Conservation (phyloP, 129 eudicot species). For the Glebionis coronaria region DNA sequence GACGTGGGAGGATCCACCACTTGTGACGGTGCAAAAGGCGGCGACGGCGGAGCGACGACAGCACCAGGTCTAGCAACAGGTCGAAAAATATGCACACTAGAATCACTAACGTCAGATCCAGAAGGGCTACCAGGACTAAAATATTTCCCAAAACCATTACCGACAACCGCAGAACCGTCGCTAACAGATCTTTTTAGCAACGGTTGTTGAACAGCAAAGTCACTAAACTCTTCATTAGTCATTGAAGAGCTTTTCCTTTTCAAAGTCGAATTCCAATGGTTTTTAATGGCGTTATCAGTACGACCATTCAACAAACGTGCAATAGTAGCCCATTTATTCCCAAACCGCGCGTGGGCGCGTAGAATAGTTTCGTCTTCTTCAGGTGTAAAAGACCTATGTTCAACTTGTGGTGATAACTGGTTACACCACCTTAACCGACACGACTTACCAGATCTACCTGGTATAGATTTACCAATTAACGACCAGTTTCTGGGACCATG, state of each 20-base stretch:
- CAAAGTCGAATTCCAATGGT: conserved; percentile 85
- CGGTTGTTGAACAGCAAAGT: conserved; percentile 42
- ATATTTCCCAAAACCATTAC: conserved; percentile 44
- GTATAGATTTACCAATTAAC: conserved; percentile 65
- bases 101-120: conserved; percentile 75
- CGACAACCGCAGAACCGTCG: conserved; percentile 66
- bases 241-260: conserved; percentile 67
- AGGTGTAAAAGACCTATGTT: conserved; percentile 81
- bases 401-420: conserved; percentile 91
- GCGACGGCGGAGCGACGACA: conserved; percentile 33
- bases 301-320: conserved; percentile 77
- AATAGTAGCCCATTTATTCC: conserved; percentile 96
- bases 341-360: conserved; percentile 77
- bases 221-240: conserved; percentile 54
- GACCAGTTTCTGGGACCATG: conserved; percentile 95
- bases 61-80: conserved; percentile 60
- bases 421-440: conserved; percentile 91
- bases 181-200: conserved; percentile 65
- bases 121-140: conserved; percentile 76
- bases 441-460: conserved; percentile 83
- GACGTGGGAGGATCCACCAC: conserved; percentile 51
- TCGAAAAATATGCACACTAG: conserved; percentile 46
- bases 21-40: not conserved
- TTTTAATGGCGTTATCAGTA: conserved; percentile 89
- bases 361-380: conserved; percentile 85